Base-by-base conservation (phyloP, 495 filamentous ascomycete genomes). In the Aspergillus mulundensis region DNA sequence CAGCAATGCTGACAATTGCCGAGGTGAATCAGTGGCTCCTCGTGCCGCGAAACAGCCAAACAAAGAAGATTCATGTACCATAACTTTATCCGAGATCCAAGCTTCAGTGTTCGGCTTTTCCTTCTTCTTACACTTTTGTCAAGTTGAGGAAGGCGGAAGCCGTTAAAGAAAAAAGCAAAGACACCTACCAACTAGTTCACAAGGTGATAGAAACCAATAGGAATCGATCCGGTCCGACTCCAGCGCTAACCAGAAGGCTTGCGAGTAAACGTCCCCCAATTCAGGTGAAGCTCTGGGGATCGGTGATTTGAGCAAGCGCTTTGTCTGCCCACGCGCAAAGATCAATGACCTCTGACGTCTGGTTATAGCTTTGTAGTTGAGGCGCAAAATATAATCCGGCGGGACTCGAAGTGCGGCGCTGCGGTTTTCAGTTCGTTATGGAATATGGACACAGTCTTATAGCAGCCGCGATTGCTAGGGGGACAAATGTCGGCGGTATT, bases 11-110 rank as follows among this genome's bases (percentile, higher is more conserved):
- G 18, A 23, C 32, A 47, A 39, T 40, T 25, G 30, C 10, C 32
- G 61, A 11, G 50, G 57, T 66, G 65, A 67, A 65, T 71, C 66
- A 73, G 68, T 65, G 65, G 71, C 40, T 8, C 25, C 8, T 28
- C 25, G 25, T 12, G 49, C 49, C 7, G 38, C 38, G 15, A 20
- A 15, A 21, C 11, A 30, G 21, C 50, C 38, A 53, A 28, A 32
- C 23, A 41, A 53, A 43, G 25, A 53, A 0, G 25, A 43, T 32
- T 43, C 38, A 43, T 43, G 38, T 24, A 32, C 23, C 38, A n/a
- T 21, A 30, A 19, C 24, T 24, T 53, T 21, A 36, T 53, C 39
- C n/a, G 25, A 53, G 34, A 53, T 15, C 2, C 15, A 30, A 34
- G 10, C 21, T 1, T 42, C 34, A 10, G 21, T 19, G 19, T 19